Conservation (phyloP, 768 basidiomycete species). For the Lentinula edodes region DNA sequence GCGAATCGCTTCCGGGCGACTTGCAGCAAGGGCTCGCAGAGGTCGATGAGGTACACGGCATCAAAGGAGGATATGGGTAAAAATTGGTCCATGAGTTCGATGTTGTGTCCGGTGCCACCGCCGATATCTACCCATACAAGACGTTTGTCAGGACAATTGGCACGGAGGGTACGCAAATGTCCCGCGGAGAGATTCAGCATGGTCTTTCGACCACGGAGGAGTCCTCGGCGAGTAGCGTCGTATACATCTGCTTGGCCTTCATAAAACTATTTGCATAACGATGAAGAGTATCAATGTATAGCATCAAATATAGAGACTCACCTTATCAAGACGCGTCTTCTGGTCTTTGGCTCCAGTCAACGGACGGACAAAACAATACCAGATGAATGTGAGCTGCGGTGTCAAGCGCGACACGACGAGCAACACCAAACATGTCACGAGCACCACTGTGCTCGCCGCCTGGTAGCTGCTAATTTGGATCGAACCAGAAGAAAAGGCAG, state of each 20-base stretch:
- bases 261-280: constrained; percentile 43
- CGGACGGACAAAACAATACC: constrained; percentile 45
- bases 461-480: not conserved
- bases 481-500: not conserved
- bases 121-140: constrained; percentile 79
- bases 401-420: constrained; percentile 15
- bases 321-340: constrained; percentile 39
- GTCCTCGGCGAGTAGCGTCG: constrained; percentile 54
- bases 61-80: constrained; percentile 51
- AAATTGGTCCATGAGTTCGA: constrained; percentile 62
- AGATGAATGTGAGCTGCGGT: constrained; percentile 41
- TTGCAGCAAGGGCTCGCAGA: constrained; percentile 66
- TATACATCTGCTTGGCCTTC: constrained; percentile 67
- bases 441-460: not conserved
- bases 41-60: constrained; percentile 61
- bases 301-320: constrained; percentile 7
- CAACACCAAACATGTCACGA: not conserved
- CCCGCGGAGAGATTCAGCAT: constrained; percentile 65
- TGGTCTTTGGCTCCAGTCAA: constrained; percentile 31
- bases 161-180: constrained; percentile 48
- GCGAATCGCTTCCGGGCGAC: constrained; percentile 66
- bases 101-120: constrained; percentile 67
- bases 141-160: constrained; percentile 32
- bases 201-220: constrained; percentile 66
- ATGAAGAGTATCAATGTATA: not conserved